Percentiles rank a stretch among this genome's conserved stretches.
Evolutionary conservation across 805 yeast genomes (phyloP).

Genomic region (Saitoella complicata): DNA sequence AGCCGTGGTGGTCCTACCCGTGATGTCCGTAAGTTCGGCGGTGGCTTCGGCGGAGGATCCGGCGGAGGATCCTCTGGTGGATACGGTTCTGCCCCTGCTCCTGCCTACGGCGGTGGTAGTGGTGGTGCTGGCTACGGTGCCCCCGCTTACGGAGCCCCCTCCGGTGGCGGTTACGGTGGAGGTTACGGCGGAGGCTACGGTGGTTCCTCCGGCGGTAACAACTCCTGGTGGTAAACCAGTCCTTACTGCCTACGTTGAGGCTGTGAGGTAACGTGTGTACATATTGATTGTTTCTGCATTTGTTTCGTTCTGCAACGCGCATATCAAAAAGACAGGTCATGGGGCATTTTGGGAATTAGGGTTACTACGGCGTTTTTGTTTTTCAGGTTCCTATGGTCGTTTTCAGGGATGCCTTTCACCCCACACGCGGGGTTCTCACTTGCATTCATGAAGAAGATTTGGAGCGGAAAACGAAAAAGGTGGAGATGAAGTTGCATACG

Average conservation of each 20-base stretch:
- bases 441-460: too few species aligned
- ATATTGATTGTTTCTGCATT: too few species aligned
- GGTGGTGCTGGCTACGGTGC: conserved; percentile 24
- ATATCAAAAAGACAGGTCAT: too few species aligned
- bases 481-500: too few species aligned
- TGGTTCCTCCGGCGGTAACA: conserved; percentile 5
- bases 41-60: conserved; percentile 21
- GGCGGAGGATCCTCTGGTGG: conserved; percentile 16
- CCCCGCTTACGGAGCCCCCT: conserved; percentile 18
- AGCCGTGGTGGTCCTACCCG: conserved; percentile 25
- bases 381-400: too few species aligned
- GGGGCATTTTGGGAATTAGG: too few species aligned
- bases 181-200: conserved; percentile 26
- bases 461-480: too few species aligned
- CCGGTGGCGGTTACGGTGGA: conserved; percentile 26
- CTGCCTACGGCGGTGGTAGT: conserved; percentile 18
- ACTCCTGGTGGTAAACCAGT: conserved; percentile 8
- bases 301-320: too few species aligned
- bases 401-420: too few species aligned
- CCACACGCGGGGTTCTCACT: too few species aligned
- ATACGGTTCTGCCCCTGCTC: conserved; percentile 16
- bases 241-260: neutral
- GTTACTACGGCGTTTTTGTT: too few species aligned
- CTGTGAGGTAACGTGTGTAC: too few species aligned
- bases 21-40: conserved; percentile 32